These are phyloP conservation scores for Trichosanthes cucumerina DNA, from an alignment of 306 rosid genomes.

Conservation along the genomic window DNA sequence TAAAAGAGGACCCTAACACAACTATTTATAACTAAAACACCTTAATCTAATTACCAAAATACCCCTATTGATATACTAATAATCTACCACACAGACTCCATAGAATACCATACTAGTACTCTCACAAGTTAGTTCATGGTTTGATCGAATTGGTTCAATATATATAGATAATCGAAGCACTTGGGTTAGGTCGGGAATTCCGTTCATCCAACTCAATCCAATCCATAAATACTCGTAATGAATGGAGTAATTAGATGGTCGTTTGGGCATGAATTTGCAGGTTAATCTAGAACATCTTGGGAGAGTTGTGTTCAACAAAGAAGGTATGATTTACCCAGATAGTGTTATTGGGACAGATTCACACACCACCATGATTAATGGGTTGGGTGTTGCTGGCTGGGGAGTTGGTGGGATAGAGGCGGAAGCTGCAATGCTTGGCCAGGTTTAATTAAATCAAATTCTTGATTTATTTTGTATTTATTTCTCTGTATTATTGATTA, in stretches of 20 bases:
- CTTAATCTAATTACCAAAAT: too few species aligned
- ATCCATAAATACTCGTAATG: not conserved
- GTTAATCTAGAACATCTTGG: constrained; percentile 92
- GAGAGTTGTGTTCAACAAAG: constrained; percentile 77
- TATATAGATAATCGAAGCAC: not conserved
- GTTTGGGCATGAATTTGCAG: constrained; percentile 23
- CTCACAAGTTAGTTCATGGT: not conserved
- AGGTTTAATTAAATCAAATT: constrained; percentile 28
- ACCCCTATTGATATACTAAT: too few species aligned
- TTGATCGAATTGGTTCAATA: not conserved
- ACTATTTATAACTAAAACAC: too few species aligned
- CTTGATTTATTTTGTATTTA: not conserved
- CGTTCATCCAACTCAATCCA: not conserved
- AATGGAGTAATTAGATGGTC: not conserved
- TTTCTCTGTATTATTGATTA: not conserved
- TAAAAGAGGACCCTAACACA: too few species aligned
- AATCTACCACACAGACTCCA: too few species aligned
- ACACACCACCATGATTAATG: constrained; percentile 91
- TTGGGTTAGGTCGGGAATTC: not conserved
- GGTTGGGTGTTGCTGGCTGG: constrained; percentile 95
- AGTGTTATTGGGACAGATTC: constrained; percentile 91
- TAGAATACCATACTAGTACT: too few species aligned
- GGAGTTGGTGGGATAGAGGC: constrained; percentile 98
- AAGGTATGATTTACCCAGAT: constrained; percentile 72
- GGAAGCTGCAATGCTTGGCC: constrained; percentile 93